Base-by-base conservation (phyloP, 2,329 filamentous ascomycete species). In the Colletotrichum sidae region DNA sequence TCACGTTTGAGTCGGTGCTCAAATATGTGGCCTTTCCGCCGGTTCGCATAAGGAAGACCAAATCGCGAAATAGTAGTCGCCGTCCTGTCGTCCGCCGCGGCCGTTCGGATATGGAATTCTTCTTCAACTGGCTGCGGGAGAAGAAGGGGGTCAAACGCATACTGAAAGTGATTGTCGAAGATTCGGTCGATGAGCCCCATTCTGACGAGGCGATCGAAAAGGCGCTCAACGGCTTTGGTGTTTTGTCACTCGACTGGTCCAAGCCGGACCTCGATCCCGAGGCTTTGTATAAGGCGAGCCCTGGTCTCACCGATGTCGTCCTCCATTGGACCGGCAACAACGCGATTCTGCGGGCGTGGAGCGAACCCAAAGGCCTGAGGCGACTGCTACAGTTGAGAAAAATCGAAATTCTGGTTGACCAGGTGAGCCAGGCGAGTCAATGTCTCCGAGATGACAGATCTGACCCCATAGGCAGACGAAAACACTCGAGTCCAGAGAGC, bases 271-370 rank as follows among this genome's bases (percentile, higher is more conserved):
- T 77, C 2, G 56, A 34, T 25, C 56, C 12, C 34, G 63, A 55
- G 41, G 17, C 45, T 34, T 68, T 71, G 25, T 62, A 46, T 17
- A 70, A 60, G 11, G 70, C 51, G 10, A 34, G 17, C 6, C 51
- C 61, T 0, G 51, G 68, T 35, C 13, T 57, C n/a, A 8, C 17
- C 6, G 69, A 73, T 47, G 61, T 78, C 5, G 58, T 71, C 8
- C 67, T 78, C 1, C 73, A 74, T 41, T 77, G 71, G 71, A 73
- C 71, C 51, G 75, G 76, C 4, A 78, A 74, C 57, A 75, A 75
- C 51, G 71, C 75, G 4, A 71, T 77, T 7, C 67, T 78, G 8
- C 65, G 71, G 13, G 72, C 70, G 0, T 78, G 76, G 76, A 71
- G 71, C 33, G 73, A 72, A 8, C 52, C 62, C 2, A 71, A 69